Percentiles rank a stretch among this genome's conserved stretches.
Conservation (phyloP, 495 filamentous ascomycete genomes). For the Neurospora sp. region DNA sequence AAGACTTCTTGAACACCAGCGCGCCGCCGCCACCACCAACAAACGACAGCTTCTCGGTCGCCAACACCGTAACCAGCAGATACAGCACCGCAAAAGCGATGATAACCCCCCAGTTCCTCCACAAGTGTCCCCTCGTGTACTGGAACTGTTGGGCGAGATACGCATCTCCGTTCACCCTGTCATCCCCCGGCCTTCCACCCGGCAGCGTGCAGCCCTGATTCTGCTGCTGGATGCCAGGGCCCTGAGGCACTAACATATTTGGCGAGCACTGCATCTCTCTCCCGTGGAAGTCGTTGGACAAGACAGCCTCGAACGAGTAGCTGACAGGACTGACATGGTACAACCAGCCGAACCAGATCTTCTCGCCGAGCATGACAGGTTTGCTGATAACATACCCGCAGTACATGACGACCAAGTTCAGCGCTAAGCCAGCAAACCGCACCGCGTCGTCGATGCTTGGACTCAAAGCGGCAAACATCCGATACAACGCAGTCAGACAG, state of each 20-base stretch:
- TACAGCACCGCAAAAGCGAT: slow-evolving; percentile 62
- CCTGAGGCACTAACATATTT: slow-evolving; percentile 46
- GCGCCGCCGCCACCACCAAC: slow-evolving; percentile 23
- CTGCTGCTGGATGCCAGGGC: slow-evolving; percentile 36
- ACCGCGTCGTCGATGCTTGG: slow-evolving; percentile 53
- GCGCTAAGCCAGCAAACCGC: slow-evolving; percentile 40
- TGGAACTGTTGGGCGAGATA: slow-evolving; percentile 48
- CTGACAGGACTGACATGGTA: slow-evolving; percentile 65
- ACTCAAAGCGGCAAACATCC: slow-evolving; percentile 57
- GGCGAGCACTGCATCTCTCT: slow-evolving; percentile 40
- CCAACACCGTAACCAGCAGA: slow-evolving; percentile 55
- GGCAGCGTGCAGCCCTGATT: slow-evolving; percentile 54
- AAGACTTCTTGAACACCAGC: slow-evolving; percentile 24
- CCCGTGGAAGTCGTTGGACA: slow-evolving; percentile 60
- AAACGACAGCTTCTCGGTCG: slow-evolving; percentile 45
- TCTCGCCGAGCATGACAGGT: slow-evolving; percentile 44
- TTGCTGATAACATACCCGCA: slow-evolving; percentile 66
- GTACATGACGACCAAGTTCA: slow-evolving; percentile 66
- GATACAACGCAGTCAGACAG: slow-evolving; percentile 52
- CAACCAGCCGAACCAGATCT: slow-evolving; percentile 72
- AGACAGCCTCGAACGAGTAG: slow-evolving; percentile 61
- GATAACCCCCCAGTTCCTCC: slow-evolving; percentile 73
- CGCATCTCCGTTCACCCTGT: slow-evolving; percentile 44
- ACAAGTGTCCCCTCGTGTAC: slow-evolving; percentile 57
- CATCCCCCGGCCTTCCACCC: slow-evolving; percentile 41